Evolutionary conservation across 257 asterid genomes (phyloP), one percentile per base, ranked within the genome.

Genomic region (Solanum stenotomum): DNA sequence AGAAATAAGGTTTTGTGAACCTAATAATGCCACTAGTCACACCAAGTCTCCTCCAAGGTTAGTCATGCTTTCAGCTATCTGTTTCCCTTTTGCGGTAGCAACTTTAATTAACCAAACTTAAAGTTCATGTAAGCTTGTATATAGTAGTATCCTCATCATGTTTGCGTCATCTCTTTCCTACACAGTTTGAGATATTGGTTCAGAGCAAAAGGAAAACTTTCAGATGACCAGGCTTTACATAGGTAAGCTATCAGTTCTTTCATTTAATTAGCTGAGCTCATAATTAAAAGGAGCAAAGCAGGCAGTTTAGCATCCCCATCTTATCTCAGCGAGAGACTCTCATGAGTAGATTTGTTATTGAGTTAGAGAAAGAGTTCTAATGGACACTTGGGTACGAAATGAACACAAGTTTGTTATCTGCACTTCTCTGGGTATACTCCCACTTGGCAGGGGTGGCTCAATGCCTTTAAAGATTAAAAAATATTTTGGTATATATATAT

Each of bases 181-280:
- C 92, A 89, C 98, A 97, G 99, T 91, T 92, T 97, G 90, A 93
- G 89, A 88, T 97, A 92, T 93, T 97, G 99, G 99, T 96, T 97
- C 88, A 96, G 98, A 93, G 98, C 99, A 46, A 93, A 89, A 90
- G 99, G 96, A 88, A 93, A 90, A 89, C 98, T 97, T 87, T 93
- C 98, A 89, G 98, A 97, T 90, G 98, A 97, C 87, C 98, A 93
- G 91, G 98, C 94, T 87, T 91, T 97, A 93, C 99, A 97, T 89
- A 93, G 99, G 98, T 96, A 89, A 88, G 91, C 59, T 10, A 46
- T 44, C 68, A 46, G 16, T 46, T 81, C 42, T 81, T 18, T 81
- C 68, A 81, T 81, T 61, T 46, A 81, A 46, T 81, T 46, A 18
- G 68, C 68, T 46, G 68, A 46, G 85, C 42, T 81, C 35, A 33